A percentile compares a stretch with the other conserved stretches of the same genome.
phyloP scores from a whole-genome alignment of 371 early-diverging fungal genomes.

The Circinella minor region DNA sequence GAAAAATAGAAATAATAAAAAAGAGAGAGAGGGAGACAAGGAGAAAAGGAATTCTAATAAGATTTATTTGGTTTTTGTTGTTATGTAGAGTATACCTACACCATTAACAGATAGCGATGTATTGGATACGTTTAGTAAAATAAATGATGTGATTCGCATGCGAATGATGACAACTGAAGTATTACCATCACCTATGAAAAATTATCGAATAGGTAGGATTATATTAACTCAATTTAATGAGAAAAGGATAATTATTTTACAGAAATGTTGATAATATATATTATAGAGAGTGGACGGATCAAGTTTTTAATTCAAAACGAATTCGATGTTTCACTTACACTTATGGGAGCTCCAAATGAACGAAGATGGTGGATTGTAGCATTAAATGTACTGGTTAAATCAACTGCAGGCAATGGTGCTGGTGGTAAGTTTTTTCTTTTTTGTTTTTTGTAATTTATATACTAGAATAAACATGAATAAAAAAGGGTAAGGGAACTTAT shows the following conservation, averaged over 20 bases:
- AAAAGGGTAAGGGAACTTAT: too few species aligned
- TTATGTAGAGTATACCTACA: slow-evolving; percentile 31
- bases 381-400: slow-evolving; percentile 54
- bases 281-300: slow-evolving; percentile 40
- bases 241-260: background rate
- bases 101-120: slow-evolving; percentile 61
- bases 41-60: slow-evolving; percentile 12
- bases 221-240: too few species aligned
- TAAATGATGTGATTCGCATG: slow-evolving; percentile 74
- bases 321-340: slow-evolving; percentile 66
- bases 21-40: slow-evolving; percentile 20
- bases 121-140: slow-evolving; percentile 55
- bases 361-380: slow-evolving; percentile 66
- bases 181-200: slow-evolving; percentile 66
- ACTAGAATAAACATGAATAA: background rate
- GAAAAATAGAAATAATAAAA: slow-evolving; percentile 18
- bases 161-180: slow-evolving; percentile 69
- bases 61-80: background rate
- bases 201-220: slow-evolving; percentile 52
- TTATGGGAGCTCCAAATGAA: slow-evolving; percentile 59
- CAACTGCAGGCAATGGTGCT: slow-evolving; percentile 37
- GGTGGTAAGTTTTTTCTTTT: slow-evolving; percentile 27
- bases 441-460: background rate
- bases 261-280: background rate
- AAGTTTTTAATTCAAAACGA: slow-evolving; percentile 71